Evolutionary conservation across 352 stramenopile genomes (phyloP), one percentile per base, ranked within the genome.

Genomic region (Peronospora destructor): DNA sequence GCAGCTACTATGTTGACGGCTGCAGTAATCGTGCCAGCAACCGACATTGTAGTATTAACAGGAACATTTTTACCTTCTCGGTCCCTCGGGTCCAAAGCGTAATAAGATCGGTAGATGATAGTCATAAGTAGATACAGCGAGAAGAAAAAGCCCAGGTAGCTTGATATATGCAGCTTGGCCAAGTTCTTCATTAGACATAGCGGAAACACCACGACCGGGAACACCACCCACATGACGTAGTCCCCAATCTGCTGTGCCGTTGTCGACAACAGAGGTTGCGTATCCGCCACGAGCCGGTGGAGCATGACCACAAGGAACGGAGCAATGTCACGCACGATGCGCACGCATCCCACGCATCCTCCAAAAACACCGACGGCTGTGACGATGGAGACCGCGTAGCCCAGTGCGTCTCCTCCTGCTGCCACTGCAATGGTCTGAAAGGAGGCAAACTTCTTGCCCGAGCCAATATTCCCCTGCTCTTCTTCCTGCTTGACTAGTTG

Each of bases 131-230:
- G 48, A 33, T 84, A 86, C 9, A 87, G 30, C 36, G 76, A 87
- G 41, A 83, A 81, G 11, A 67, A 51, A 48, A 87, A 87, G 21
- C 76, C 73, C 30, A 87, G 26, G 50, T 86, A 90, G 58, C 69
- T 87, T 26, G 76, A 86, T 9, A 85, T 59, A 33, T 76, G 76
- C 37, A 90, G 46, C 6, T 64, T 78, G 19, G 78, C 77, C 43
- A 87, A 48, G 44, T 83, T 79, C 53, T 84, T 83, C 57, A 90
- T 69, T 14, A 87, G 56, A 40, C 76, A 86, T 6, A 90, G 62
- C 33, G 76, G 78, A 32, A 87, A 78, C 2, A 87, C 69, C 23
- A 85, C 64, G 9, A 74, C 23, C 14, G 61, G 16, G 38, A 86
- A 90, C 12, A 68, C 58, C 0, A 46, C 53, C 61, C 66, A 81